A percentile compares a stretch with the other conserved stretches of the same genome.
phyloP scores from a whole-genome alignment of 805 yeast species.

The Kodamaea fukazawae region DNA sequence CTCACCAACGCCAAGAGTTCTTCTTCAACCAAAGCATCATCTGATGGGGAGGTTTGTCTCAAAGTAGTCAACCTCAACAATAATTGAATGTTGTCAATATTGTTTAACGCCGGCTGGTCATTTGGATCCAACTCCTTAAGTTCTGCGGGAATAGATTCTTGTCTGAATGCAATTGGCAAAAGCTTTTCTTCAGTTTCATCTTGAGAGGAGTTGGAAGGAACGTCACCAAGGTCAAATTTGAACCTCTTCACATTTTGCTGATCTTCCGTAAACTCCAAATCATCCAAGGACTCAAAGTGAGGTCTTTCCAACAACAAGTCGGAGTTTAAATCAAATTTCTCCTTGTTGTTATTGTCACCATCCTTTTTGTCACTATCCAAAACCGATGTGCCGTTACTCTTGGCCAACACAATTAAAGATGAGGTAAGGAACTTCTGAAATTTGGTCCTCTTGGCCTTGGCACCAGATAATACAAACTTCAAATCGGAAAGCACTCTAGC shows the following conservation, averaged over 20 bases:
- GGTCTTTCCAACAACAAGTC: constrained; percentile 79
- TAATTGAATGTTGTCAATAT: constrained; percentile 71
- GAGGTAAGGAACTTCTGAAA: constrained; percentile 72
- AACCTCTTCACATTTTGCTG: constrained; percentile 37
- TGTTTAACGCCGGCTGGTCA: constrained; percentile 68
- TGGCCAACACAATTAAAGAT: constrained; percentile 74
- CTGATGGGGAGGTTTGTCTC: constrained; percentile 68
- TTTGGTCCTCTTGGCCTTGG: constrained; percentile 83
- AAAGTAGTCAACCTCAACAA: constrained; percentile 63
- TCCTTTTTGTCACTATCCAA: constrained; percentile 18
- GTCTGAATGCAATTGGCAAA: constrained; percentile 61
- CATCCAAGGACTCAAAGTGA: constrained; percentile 59
- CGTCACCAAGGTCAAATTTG: constrained; percentile 33
- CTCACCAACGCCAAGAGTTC: constrained; percentile 75
- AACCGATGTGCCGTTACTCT: constrained; percentile 34
- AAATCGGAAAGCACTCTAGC: constrained; percentile 61
- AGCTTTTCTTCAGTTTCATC: constrained; percentile 36
- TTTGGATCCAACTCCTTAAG: constrained; percentile 70
- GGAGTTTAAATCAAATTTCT: constrained; percentile 61
- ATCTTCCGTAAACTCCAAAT: constrained; percentile 33
- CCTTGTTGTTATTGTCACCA: constrained; percentile 40
- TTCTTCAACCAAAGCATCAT: constrained; percentile 70
- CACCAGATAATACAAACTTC: constrained; percentile 73
- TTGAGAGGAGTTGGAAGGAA: constrained; percentile 9
- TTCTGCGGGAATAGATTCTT: constrained; percentile 58